Percentiles rank a stretch among this genome's conserved stretches.
Conservation (phyloP, 768 basidiomycete genomes). For the Tylopilus balloui region DNA sequence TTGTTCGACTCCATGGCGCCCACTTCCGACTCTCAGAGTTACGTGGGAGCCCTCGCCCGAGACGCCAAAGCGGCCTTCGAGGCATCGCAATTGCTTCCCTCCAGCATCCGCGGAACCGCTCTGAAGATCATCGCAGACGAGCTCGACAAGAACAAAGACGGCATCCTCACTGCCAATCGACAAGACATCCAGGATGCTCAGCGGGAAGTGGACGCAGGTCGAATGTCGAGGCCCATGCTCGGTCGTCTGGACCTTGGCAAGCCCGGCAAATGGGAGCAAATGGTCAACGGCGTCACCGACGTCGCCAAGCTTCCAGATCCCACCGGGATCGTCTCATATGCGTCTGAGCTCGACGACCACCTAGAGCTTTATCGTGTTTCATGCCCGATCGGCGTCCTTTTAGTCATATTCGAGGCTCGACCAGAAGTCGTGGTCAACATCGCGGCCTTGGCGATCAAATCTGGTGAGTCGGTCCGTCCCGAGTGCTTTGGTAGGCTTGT, state of each 20-base stretch:
- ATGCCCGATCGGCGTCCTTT: slow-evolving; percentile 92
- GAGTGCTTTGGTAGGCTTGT: neutral
- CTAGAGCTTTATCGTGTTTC: slow-evolving; percentile 91
- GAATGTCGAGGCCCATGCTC: slow-evolving; percentile 78
- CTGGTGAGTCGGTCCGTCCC: slow-evolving; percentile 53
- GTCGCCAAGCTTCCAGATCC: slow-evolving; percentile 86
- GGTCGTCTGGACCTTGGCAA: slow-evolving; percentile 77
- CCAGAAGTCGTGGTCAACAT: slow-evolving; percentile 99
- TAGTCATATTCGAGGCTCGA: slow-evolving; percentile 96
- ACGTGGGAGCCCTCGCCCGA: slow-evolving; percentile 62
- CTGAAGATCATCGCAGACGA: slow-evolving; percentile 64
- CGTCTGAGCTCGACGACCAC: slow-evolving; percentile 80
- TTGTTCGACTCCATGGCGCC: neutral
- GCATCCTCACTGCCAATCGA: slow-evolving; percentile 76
- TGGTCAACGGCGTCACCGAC: slow-evolving; percentile 86
- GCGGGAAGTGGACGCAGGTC: slow-evolving; percentile 73
- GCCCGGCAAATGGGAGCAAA: slow-evolving; percentile 89
- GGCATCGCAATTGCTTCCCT: slow-evolving; percentile 72
- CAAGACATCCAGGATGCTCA: slow-evolving; percentile 80
- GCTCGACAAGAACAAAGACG: slow-evolving; percentile 58
- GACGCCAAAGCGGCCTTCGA: slow-evolving; percentile 83
- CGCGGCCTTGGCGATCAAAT: slow-evolving; percentile 92
- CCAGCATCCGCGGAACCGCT: slow-evolving; percentile 65
- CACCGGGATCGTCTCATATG: slow-evolving; percentile 81
- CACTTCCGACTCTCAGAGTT: slow-evolving; percentile 7